phyloP scores from a whole-genome alignment of 106 monocot genomes.

The Allium sativum region DNA sequence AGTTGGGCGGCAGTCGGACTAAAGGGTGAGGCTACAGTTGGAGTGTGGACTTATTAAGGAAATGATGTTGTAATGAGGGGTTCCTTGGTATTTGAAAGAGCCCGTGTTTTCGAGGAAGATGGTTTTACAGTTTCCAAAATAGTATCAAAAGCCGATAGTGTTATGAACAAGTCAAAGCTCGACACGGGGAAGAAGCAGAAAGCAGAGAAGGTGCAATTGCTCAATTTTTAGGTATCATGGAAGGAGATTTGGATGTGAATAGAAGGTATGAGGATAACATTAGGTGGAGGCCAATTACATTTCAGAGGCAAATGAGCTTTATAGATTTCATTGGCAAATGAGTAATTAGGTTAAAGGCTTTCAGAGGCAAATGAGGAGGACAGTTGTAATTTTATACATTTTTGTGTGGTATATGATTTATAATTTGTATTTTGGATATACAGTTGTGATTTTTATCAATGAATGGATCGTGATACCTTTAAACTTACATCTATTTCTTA shows the following conservation, averaged over 20 bases:
- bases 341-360: no score
- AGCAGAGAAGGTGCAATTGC: not conserved
- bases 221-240: not conserved
- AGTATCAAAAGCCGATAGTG: constrained; percentile 67
- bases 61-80: constrained; percentile 54
- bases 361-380: no score
- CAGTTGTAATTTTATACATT: no score
- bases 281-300: no score
- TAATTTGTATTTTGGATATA: no score
- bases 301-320: no score
- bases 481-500: no score
- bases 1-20: constrained; percentile 86
- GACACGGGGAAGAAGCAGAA: constrained; percentile 11
- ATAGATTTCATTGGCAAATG: no score
- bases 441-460: no score
- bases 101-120: constrained; percentile 68
- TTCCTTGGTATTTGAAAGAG: constrained; percentile 48
- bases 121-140: constrained; percentile 81
- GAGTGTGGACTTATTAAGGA: constrained; percentile 89
- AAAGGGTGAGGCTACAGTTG: constrained; percentile 65
- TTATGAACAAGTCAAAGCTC: constrained; percentile 32
- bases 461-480: no score
- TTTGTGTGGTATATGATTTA: no score
- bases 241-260: not conserved
- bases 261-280: no score